A percentile compares a stretch with the other conserved stretches of the same genome.
These are phyloP conservation scores for Microglena sp. DNA, from an alignment of 139 green algal species.

Conservation along the genomic window DNA sequence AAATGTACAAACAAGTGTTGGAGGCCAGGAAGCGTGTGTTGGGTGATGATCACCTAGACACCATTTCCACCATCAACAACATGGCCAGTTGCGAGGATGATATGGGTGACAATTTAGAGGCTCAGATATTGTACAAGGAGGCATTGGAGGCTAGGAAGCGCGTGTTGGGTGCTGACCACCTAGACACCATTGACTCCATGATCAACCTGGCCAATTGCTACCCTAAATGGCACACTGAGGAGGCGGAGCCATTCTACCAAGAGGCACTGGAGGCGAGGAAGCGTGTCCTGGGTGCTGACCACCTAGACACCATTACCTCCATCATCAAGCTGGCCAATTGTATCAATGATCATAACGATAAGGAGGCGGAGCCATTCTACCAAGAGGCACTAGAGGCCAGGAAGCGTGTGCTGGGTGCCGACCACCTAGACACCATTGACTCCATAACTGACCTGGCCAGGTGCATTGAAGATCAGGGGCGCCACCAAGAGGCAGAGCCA, in stretches of 20 bases:
- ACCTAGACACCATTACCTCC: conserved; percentile 9
- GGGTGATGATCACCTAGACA: conserved; percentile 2
- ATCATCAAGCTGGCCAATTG: conserved; percentile 2
- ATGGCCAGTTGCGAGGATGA: too few relatives aligned
- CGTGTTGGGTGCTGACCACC: conserved; percentile 12
- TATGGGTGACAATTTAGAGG: too few relatives aligned
- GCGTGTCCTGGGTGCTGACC: conserved; percentile 10
- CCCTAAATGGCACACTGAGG: neutral
- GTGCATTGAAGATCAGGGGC: neutral
- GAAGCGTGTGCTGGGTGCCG: conserved; percentile 5
- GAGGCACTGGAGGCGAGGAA: conserved; percentile 11
- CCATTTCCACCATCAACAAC: neutral
- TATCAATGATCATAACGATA: neutral
- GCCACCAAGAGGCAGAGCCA: conserved; percentile 3
- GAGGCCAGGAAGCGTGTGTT: too few relatives aligned
- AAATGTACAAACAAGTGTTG: too few relatives aligned
- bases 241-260: conserved; percentile 13
- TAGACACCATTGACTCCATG: conserved; percentile 4
- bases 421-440: conserved; percentile 1
- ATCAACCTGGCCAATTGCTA: conserved; percentile 1
- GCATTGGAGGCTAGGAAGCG: conserved; percentile 1
- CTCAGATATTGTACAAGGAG: too few relatives aligned
- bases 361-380: too few relatives aligned
- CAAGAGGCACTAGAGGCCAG: too few relatives aligned
- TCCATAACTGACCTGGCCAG: neutral